Conservation (phyloP, 371 early-diverging fungal species). For the Dichotomocladium elegans region DNA sequence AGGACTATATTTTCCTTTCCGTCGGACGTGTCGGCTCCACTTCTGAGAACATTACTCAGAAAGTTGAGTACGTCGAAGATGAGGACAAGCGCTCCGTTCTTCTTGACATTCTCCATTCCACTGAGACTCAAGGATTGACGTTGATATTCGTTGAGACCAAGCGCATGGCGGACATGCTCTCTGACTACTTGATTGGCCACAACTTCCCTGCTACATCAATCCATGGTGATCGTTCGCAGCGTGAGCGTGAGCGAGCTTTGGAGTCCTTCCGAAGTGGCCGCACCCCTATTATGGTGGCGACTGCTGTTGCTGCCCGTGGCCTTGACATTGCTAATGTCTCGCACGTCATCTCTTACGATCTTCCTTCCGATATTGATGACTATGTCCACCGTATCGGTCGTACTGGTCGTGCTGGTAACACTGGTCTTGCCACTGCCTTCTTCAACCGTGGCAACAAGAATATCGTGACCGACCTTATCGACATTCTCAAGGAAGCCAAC, state of each 20-base stretch:
- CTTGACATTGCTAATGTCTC: conserved; percentile 90
- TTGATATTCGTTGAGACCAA: conserved; percentile 99
- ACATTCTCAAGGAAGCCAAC: conserved; percentile 67
- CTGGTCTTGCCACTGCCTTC: conserved; percentile 95
- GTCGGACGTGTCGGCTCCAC: conserved; percentile 58
- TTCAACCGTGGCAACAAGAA: conserved; percentile 93
- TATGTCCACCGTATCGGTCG: conserved; percentile 99
- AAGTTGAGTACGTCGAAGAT: conserved; percentile 69
- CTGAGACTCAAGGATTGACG: conserved; percentile 67
- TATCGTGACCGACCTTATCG: conserved; percentile 82
- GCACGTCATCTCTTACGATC: conserved; percentile 93
- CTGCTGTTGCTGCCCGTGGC: conserved; percentile 99
- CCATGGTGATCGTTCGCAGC: conserved; percentile 96
- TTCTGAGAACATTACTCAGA: conserved; percentile 49
- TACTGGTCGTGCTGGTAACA: conserved; percentile 91
- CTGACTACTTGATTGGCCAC: conserved; percentile 65
- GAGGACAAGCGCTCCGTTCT: conserved; percentile 85
- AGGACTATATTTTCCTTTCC: conserved; percentile 44
- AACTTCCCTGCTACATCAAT: conserved; percentile 93
- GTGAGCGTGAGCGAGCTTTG: conserved; percentile 94
- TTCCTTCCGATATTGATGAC: conserved; percentile 92
- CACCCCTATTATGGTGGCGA: conserved; percentile 96
- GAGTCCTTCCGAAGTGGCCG: conserved; percentile 88
- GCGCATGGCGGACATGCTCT: conserved; percentile 95
- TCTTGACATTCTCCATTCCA: conserved; percentile 78